Conservation (phyloP, 2,329 filamentous ascomycete genomes). For the Paecilomyces dactylethromorphus region DNA sequence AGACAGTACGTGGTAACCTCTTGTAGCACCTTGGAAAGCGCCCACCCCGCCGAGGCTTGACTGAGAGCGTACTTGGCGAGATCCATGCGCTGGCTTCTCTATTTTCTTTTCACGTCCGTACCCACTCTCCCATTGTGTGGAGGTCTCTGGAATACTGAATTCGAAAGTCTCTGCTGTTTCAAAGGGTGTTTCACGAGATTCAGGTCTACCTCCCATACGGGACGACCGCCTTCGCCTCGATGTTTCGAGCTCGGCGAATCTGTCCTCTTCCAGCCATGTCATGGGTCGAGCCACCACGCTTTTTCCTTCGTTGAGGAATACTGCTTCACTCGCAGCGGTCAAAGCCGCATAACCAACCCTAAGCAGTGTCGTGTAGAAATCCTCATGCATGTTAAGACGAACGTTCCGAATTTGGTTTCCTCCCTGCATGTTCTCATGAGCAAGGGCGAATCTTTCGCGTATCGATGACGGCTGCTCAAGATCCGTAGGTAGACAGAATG, state of each 20-base stretch:
- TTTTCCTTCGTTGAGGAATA: conserved; percentile 87
- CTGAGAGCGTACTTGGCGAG: conserved; percentile 29
- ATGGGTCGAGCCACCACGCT: conserved; percentile 64
- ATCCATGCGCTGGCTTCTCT: conserved; percentile 29
- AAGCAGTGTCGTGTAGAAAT: conserved; percentile 88
- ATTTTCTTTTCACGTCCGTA: conserved; percentile 41
- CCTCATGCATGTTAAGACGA: conserved; percentile 76
- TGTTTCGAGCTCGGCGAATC: conserved; percentile 66
- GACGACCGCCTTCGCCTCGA: conserved; percentile 26
- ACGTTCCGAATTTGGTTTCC: conserved; percentile 79
- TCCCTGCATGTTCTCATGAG: conserved; percentile 86
- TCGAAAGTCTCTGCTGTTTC: conserved; percentile 25
- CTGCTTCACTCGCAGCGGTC: conserved; percentile 89
- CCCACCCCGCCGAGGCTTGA: conserved; percentile 60
- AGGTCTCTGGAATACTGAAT: conserved; percentile 27
- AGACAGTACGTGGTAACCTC: conserved; percentile 67
- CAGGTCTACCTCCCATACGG: conserved; percentile 9
- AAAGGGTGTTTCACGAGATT: conserved; percentile 16
- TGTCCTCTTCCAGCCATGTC: conserved; percentile 90
- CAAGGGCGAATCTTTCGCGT: conserved; percentile 58
- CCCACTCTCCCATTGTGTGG: conserved; percentile 37
- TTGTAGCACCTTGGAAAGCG: conserved; percentile 67
- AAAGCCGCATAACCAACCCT: conserved; percentile 82
- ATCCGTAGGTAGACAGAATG: conserved; percentile 56
- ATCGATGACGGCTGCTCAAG: conserved; percentile 40